These are phyloP conservation scores for Cryomyces minteri DNA, from an alignment of 495 filamentous ascomycete species.

Conservation along the genomic window DNA sequence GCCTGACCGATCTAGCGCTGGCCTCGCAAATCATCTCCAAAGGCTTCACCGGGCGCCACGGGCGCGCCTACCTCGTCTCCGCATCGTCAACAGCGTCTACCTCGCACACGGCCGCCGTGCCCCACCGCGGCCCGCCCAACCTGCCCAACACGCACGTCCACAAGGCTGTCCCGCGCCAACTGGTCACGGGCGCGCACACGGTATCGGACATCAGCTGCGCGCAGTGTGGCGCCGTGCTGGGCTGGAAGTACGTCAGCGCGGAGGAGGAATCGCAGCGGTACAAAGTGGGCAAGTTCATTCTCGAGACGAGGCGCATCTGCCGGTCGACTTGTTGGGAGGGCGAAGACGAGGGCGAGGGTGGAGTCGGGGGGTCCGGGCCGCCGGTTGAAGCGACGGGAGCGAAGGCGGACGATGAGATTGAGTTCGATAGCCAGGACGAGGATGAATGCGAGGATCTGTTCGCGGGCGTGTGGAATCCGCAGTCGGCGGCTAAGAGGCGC, in stretches of 20 bases:
- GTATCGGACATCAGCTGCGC: constrained; percentile 29
- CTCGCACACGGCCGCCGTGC: constrained; percentile 4
- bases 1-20: constrained; percentile 56
- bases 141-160: constrained; percentile 41
- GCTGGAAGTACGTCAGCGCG: constrained; percentile 89
- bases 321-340: constrained; percentile 53
- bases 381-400: constrained; percentile 1
- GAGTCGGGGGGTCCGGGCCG: constrained; percentile 1
- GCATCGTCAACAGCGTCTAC: constrained; percentile 16
- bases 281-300: constrained; percentile 92
- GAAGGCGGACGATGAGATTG: constrained; percentile 25
- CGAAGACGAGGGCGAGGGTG: constrained; percentile 7
- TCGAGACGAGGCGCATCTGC: constrained; percentile 64
- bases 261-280: constrained; percentile 68
- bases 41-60: constrained; percentile 87
- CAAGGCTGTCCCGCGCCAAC: constrained; percentile 45
- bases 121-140: constrained; percentile 4
- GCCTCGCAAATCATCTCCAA: constrained; percentile 70
- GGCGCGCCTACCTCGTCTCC: constrained; percentile 76
- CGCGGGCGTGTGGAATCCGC: constrained; percentile 64
- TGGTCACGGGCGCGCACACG: constrained; percentile 50
- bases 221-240: constrained; percentile 49
- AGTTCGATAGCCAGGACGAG: constrained; percentile 84
- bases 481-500: constrained; percentile 44
- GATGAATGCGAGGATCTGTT: constrained; percentile 94